Evolutionary conservation across 331 rosid species (phyloP), one percentile per base, ranked within the genome.

Genomic region (Prunus yedoensis): DNA sequence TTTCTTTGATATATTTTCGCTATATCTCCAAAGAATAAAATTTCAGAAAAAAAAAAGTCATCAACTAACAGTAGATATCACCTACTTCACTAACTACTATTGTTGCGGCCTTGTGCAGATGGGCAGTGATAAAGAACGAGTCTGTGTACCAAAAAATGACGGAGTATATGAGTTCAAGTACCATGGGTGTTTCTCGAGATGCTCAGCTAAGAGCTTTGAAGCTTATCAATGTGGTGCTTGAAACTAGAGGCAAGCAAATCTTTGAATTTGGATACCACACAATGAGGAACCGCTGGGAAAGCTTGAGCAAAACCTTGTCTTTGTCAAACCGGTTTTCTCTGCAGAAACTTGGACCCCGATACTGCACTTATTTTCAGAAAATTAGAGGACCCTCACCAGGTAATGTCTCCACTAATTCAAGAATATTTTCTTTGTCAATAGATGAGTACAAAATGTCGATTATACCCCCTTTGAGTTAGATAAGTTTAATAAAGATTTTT

Each of bases 51-150:
- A 25, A 35, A 35, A 0, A 35, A 35, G 23, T 23, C 23, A 35
- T 35, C 38, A 35, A 35, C 38, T 5, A 5, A 7, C 8, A 5
- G 41, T 35, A 35, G 8, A 35, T 5, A 5, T 35, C 41, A 35
- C 8, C 23, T 14, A 10, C 7, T 57, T 57, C 62, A 57, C 28
- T 57, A 57, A 57, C 16, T 4, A 21, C 28, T 57, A 30, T 30
- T 70, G 27, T n/a, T 50, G 5, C 32, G 62, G 12, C 30, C 3
- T 21, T 12, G 8, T 47, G 81, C 63, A 88, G 92, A 68, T 88
- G 92, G 92, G 92, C 90, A 49, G 66, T 88, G 18, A 17, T 88
- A 61, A 88, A 88, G 74, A 88, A 88, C 27, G 57, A 84, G 50
- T 60, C 18, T 9, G 81, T 86, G 3, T 88, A 79, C 41, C 30